A percentile compares a stretch with the other conserved stretches of the same genome.
These are phyloP conservation scores for Trichoderma sp. DNA, from an alignment of 2,329 filamentous ascomycete genomes.

Conservation along the genomic window DNA sequence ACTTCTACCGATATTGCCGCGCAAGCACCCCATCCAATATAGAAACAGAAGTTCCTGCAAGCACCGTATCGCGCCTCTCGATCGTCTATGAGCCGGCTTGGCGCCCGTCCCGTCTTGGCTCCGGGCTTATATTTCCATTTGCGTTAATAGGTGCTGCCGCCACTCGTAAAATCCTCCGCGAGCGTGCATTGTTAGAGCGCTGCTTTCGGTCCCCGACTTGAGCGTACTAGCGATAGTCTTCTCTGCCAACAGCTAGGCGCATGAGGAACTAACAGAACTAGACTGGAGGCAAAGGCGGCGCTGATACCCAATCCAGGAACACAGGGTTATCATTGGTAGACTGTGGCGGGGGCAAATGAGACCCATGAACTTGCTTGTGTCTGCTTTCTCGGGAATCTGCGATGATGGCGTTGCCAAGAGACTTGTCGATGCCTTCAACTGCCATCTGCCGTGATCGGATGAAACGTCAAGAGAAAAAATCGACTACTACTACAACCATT, in stretches of 20 bases:
- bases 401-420: slow-evolving; percentile 16
- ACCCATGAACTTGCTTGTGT: background rate
- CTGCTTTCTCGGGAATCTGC: slow-evolving; percentile 2
- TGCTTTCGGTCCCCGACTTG: background rate
- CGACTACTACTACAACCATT: background rate
- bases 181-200: background rate
- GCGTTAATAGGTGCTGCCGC: background rate
- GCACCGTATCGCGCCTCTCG: background rate
- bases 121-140: background rate
- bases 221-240: background rate
- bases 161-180: slow-evolving; percentile 2
- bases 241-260: background rate
- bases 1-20: background rate
- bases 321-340: background rate
- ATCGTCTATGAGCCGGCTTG: slow-evolving; percentile 9
- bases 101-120: slow-evolving; percentile 14
- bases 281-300: background rate
- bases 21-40: background rate
- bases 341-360: background rate
- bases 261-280: background rate
- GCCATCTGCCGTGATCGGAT: slow-evolving; percentile 10
- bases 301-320: slow-evolving; percentile 16
- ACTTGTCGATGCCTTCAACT: slow-evolving; percentile 10
- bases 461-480: background rate
- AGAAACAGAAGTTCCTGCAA: slow-evolving; percentile 17